Conservation (phyloP, 495 filamentous ascomycete species). For the Hypomontagnella monticulosa region DNA sequence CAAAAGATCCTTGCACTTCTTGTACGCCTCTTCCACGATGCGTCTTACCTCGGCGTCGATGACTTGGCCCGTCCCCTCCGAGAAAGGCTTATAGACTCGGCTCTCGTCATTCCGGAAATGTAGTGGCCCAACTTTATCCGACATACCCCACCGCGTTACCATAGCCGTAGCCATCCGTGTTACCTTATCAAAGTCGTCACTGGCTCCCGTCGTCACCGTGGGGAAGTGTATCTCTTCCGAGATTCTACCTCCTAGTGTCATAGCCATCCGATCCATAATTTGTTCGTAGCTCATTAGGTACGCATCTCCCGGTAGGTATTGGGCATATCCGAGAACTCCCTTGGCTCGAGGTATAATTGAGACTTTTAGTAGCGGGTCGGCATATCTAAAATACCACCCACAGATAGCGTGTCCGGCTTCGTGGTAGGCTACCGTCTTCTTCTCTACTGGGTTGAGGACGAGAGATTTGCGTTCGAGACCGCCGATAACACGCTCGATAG, state of each 20-base stretch:
- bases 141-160: conserved; percentile 99
- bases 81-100: conserved; percentile 92
- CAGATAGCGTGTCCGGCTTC: conserved; percentile 98
- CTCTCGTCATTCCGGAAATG: conserved; percentile 84
- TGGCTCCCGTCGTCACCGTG: conserved; percentile 92
- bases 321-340: conserved; percentile 93
- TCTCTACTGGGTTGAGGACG: conserved; percentile 91
- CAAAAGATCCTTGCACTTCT: conserved; percentile 85
- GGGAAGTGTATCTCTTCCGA: conserved; percentile 96
- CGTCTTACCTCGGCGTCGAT: conserved; percentile 91
- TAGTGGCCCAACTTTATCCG: conserved; percentile 86
- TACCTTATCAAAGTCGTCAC: conserved; percentile 98
- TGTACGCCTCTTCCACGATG: conserved; percentile 91
- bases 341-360: conserved; percentile 97
- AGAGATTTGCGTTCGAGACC: conserved; percentile 96
- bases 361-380: conserved; percentile 96
- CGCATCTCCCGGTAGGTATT: conserved; percentile 93
- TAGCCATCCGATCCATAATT: conserved; percentile 99
- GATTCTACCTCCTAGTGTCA: conserved; percentile 95
- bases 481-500: conserved; percentile 95
- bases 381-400: conserved; percentile 97
- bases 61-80: conserved; percentile 87
- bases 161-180: conserved; percentile 93
- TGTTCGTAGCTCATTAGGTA: conserved; percentile 96
- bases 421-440: conserved; percentile 95